Percentiles rank a stretch among this genome's conserved stretches.
Conservation (phyloP, 169 alveolate species). For the Plasmodium yoelii region DNA sequence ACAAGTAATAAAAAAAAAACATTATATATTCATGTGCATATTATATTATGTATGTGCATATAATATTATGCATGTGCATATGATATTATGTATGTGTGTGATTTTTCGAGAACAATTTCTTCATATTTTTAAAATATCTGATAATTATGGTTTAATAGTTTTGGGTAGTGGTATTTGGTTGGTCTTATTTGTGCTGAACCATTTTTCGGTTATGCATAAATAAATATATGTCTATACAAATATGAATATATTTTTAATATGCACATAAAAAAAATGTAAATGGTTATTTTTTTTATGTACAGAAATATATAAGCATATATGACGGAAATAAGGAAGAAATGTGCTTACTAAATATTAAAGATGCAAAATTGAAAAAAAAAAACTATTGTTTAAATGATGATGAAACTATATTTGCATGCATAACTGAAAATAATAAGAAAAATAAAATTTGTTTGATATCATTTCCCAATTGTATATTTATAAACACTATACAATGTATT, state of each 20-base stretch:
- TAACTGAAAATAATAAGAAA: slow-evolving; percentile 25
- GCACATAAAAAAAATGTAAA: too few species aligned
- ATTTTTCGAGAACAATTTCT: too few species aligned
- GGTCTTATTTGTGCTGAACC: too few species aligned
- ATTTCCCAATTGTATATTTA: slow-evolving; percentile 18
- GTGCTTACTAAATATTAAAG: slow-evolving; percentile 16
- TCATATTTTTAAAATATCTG: too few species aligned
- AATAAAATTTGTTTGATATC: slow-evolving; percentile 15
- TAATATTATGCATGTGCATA: too few species aligned
- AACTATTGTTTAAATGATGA: slow-evolving; percentile 22
- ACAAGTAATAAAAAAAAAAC: slow-evolving; percentile 14
- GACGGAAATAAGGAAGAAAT: slow-evolving; percentile 19
- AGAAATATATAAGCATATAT: slow-evolving; percentile 42
- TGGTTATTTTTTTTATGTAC: too few species aligned
- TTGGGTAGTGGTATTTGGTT: too few species aligned
- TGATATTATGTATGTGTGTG: too few species aligned
- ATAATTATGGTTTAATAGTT: too few species aligned
- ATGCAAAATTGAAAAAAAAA: slow-evolving; percentile 28
- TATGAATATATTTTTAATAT: neutral
- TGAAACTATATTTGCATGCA: slow-evolving; percentile 21
- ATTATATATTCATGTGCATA: neutral
- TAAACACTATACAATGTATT: slow-evolving; percentile 2
- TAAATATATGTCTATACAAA: neutral
- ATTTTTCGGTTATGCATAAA: neutral
- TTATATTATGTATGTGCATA: too few species aligned